Evolutionary conservation across 495 filamentous ascomycete species (phyloP).

Genomic region (Platismatia glauca): DNA sequence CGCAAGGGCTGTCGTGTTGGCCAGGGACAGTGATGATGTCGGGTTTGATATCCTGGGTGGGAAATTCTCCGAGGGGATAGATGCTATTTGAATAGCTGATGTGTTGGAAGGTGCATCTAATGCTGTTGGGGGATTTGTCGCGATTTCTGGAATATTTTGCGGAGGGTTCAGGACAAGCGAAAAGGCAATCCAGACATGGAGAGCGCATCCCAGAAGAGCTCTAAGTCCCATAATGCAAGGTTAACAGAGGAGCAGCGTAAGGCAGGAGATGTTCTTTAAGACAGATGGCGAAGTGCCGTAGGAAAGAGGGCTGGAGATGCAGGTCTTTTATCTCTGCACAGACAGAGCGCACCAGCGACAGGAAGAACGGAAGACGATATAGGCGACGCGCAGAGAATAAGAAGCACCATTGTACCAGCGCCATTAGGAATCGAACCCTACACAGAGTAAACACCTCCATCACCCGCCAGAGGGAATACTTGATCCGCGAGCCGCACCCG

Average conservation of each 20-base stretch:
- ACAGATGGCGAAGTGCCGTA: not conserved
- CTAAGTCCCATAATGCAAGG: not conserved
- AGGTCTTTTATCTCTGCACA: not conserved
- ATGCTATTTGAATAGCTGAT: not conserved
- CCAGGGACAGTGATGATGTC: not conserved
- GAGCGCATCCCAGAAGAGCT: not conserved
- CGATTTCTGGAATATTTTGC: not conserved
- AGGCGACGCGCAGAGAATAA: too few relatives aligned
- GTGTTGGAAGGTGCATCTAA: not conserved
- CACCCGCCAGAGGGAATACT: too few relatives aligned
- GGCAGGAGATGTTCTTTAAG: not conserved
- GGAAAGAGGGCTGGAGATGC: not conserved
- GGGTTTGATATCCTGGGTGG: not conserved
- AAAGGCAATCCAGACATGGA: not conserved
- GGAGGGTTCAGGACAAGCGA: not conserved
- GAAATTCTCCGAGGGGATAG: not conserved
- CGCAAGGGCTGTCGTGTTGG: not conserved
- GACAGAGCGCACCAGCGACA: not conserved
- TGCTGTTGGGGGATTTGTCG: not conserved
- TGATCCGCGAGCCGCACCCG: conserved; percentile 20
- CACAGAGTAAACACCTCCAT: too few relatives aligned
- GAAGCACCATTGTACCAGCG: too few relatives aligned
- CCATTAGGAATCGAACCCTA: too few relatives aligned
- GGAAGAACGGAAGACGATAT: not conserved
- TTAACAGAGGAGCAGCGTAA: not conserved